Evolutionary conservation across 2,329 filamentous ascomycete genomes (phyloP).

Genomic region (Calycina marina): DNA sequence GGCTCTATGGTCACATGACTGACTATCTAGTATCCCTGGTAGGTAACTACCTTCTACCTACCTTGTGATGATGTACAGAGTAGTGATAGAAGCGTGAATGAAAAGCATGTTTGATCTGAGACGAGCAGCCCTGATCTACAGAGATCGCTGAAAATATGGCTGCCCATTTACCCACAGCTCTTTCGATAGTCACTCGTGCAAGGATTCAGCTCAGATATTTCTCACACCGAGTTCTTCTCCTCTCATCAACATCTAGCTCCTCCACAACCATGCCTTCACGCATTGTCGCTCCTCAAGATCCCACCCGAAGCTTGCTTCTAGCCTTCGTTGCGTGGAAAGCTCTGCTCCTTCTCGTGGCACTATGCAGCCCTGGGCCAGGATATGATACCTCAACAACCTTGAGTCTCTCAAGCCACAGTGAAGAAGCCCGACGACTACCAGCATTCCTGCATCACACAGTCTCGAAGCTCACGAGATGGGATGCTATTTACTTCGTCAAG

Average conservation of each 20-base stretch:
- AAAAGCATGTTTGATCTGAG: no score
- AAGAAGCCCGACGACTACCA: slow-evolving; percentile 13
- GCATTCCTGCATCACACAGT: slow-evolving; percentile 11
- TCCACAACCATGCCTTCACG: slow-evolving; percentile 6
- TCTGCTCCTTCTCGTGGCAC: slow-evolving; percentile 46
- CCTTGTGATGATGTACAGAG: no score
- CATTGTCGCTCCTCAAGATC: slow-evolving; percentile 9
- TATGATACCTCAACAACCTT: slow-evolving; percentile 68
- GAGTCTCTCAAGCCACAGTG: slow-evolving; percentile 24
- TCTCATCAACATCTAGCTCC: slow-evolving; percentile 1
- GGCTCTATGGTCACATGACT: no score
- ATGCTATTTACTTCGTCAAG: slow-evolving; percentile 63
- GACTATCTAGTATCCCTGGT: no score
- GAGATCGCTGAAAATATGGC: no score
- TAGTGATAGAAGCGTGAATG: no score
- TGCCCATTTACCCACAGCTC: no score
- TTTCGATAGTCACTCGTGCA: no score
- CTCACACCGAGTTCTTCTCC: background rate
- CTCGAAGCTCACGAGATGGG: slow-evolving; percentile 56
- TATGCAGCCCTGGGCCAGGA: slow-evolving; percentile 38
- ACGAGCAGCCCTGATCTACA: no score
- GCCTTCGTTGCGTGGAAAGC: slow-evolving; percentile 51
- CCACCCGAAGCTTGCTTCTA: slow-evolving; percentile 11
- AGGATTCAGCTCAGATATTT: no score
- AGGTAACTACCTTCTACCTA: no score